Evolutionary conservation across 179 eudicot genomes (phyloP).

Genomic region (Silene vulgaris): DNA sequence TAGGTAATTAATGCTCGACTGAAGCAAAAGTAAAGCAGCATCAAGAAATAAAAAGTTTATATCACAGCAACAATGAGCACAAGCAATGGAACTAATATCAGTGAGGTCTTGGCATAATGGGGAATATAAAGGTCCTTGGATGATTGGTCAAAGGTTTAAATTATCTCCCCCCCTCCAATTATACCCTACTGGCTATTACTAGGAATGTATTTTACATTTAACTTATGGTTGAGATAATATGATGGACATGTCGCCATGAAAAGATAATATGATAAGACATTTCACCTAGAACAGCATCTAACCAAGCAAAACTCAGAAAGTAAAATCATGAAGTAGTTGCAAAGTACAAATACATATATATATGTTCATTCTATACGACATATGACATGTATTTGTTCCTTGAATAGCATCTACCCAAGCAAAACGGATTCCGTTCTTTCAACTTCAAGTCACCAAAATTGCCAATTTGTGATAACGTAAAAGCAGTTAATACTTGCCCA

Average conservation of each 20-base stretch:
- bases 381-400: neutral
- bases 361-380: neutral
- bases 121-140: too few species aligned
- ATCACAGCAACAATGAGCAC: neutral
- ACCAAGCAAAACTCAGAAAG: neutral
- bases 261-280: neutral
- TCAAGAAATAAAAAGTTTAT: neutral
- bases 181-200: too few species aligned
- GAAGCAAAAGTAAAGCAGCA: neutral
- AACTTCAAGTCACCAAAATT: neutral
- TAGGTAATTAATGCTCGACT: constrained; percentile 2
- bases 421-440: too few species aligned
- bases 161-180: too few species aligned
- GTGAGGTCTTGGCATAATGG: too few species aligned
- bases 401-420: too few species aligned
- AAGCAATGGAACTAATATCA: neutral
- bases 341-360: neutral
- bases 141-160: too few species aligned
- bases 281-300: neutral
- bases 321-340: constrained; percentile 5
- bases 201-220: too few species aligned
- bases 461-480: neutral
- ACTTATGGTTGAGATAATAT: neutral
- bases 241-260: neutral
- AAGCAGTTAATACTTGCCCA: neutral